Evolutionary conservation across 805 yeast genomes (phyloP), one percentile per base, ranked within the genome.

Genomic region (Yarrowia sp.): DNA sequence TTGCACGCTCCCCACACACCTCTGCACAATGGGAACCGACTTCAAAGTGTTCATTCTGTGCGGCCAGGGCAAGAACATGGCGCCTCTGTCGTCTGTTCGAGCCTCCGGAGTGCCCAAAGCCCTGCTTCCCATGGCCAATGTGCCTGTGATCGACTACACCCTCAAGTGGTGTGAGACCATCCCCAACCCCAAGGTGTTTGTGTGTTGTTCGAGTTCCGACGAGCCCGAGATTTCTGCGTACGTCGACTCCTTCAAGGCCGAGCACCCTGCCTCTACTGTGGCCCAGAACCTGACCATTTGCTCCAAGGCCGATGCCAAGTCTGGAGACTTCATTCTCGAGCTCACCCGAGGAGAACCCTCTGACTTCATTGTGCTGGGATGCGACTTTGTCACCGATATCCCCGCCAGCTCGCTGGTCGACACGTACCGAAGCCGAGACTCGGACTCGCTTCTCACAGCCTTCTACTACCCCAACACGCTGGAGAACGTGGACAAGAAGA

Each of bases 121-220:
- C 0, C 80, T 93, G 61, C 79, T 96, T 53, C 98, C 98, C 1
- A 82, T 95, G 43, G 98, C 95, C 8, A 93, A 93, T 77, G 85
- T 85, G 74, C 97, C 97, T 14, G 88, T 95, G 92, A 81, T 95
- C 52, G 89, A 88, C 74, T 90, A 91, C 75, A 96, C 90, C 2
- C 82, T 95, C 43, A 93, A 90, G 73, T 95, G 98, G 98, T 93
- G 98, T 81, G 92, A 88, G 74, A 83, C 84, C 75, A 97, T 96
- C 2, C 67, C 67, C 67, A 63, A 48, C 48, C 67, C 67, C 45
- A 48, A 48, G 56, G 72, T 73, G 55, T 35, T 71, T 67, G 48
- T 36, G 26, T 48, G 56, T 15, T 49, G 68, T 49, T 26, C 53
- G 16, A 45, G 45, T 9, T 59, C 42, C 8, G 64, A 35, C 32